Base-by-base conservation (phyloP, 257 asterid species). In the Capsicum baccatum region DNA sequence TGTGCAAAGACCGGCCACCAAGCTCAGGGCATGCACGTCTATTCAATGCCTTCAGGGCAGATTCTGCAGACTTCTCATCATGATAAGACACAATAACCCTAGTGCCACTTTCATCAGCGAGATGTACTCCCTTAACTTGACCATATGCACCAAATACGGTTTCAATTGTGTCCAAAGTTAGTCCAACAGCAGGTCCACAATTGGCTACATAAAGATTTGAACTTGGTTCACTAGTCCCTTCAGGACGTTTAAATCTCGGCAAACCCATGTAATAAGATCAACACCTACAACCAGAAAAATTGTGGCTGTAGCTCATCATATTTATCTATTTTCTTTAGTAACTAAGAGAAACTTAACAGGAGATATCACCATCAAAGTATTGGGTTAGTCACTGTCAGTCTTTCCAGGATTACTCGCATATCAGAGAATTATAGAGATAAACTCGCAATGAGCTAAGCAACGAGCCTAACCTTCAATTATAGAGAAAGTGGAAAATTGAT, bases 161-260 rank as follows among this genome's bases (percentile, higher is more conserved):
- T 14, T 91, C 89, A 86, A 96, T 92, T 42, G 86, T 57, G 9
- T 94, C 97, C 48, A 89, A 85, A 1, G 98, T 90, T 58, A 93
- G 88, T 48, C 98, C 99, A 56, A 96, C 94, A 2, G 95, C 93
- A 6, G 99, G 99, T 26, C 99, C 99, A 85, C 99, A 96, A 84
- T 96, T 96, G 39, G 99, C 99, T 76, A 96, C 97, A 70, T 89
- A 96, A 33, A 96, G 94, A 87, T 94, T 96, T 73, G 97, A 91
- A 83, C 97, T 94, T 12, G 84, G 84, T 11, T 85, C 91, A 4
- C 79, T 81, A 7, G 79, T 87, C 81, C 91, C 90, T 81, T 88
- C 90, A 79, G 98, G 99, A 79, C 93, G 89, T 9, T 86, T 85
- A 86, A 96, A 94, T 88, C 97, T 94, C 2, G 92, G 94, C 84